Percentiles rank a stretch among this genome's conserved stretches.
Evolutionary conservation across 768 basidiomycete species (phyloP).

Genomic region (Podaxis pistillaris): DNA sequence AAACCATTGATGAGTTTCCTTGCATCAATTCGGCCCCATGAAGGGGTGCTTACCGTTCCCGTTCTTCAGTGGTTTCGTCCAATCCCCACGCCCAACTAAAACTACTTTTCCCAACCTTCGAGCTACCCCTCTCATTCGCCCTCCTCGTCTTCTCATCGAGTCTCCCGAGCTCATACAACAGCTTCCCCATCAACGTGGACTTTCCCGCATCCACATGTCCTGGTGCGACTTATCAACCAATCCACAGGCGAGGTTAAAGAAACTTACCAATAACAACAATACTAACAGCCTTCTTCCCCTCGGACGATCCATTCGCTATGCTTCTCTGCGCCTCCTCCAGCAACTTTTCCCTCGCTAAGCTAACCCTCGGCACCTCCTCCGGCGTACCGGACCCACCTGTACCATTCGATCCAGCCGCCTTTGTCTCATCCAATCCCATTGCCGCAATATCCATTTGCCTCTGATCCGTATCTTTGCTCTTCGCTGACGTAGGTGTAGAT

Average conservation of each 20-base stretch:
- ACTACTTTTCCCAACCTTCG: constrained; percentile 87
- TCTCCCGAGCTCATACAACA: constrained; percentile 89
- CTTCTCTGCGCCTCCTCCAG: constrained; percentile 69
- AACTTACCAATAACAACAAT: constrained; percentile 87
- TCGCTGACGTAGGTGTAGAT: constrained; percentile 42
- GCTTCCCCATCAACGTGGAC: constrained; percentile 93
- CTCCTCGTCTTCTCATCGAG: constrained; percentile 82
- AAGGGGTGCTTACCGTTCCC: constrained; percentile 67
- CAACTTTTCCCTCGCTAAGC: constrained; percentile 75
- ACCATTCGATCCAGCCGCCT: constrained; percentile 29
- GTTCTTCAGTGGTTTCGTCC: constrained; percentile 89
- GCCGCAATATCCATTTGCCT: constrained; percentile 72
- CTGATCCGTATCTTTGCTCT: constrained; percentile 41
- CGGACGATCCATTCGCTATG: constrained; percentile 43
- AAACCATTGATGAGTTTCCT: neutral
- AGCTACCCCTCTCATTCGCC: constrained; percentile 87
- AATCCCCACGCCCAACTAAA: constrained; percentile 99
- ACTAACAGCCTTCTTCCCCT: constrained; percentile 70
- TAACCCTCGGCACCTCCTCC: constrained; percentile 62
- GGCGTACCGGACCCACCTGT: constrained; percentile 20
- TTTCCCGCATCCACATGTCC: constrained; percentile 99
- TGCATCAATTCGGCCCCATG: neutral
- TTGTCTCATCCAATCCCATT: constrained; percentile 58
- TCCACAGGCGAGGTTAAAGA: neutral
- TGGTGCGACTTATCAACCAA: constrained; percentile 27